Conservation (phyloP, 257 asterid genomes). For the Leonotis leonurus region DNA sequence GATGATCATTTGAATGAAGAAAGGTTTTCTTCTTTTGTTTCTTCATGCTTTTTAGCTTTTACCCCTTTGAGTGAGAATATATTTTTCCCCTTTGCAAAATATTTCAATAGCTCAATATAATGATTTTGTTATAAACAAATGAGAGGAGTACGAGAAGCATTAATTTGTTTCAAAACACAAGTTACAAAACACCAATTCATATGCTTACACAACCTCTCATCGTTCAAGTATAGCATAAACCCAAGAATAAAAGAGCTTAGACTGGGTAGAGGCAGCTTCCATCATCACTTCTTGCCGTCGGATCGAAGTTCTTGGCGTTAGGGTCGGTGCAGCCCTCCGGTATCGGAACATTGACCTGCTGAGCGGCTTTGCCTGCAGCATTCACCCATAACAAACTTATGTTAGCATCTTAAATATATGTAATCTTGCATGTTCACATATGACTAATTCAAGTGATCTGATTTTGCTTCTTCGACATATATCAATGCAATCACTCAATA, state of each 20-base stretch:
- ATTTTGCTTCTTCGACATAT: no score
- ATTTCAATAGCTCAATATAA: no score
- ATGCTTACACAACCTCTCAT: background rate
- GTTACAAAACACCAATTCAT: background rate
- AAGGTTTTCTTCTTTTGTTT: no score
- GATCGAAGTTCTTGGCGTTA: slow-evolving; percentile 48
- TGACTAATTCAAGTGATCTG: no score
- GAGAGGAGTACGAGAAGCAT: no score
- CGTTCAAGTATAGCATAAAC: background rate
- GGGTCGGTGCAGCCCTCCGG: slow-evolving; percentile 67
- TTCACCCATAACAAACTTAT: no score
- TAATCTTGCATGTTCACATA: no score
- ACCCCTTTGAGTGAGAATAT: background rate
- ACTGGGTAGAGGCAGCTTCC: slow-evolving; percentile 39
- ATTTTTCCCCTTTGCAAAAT: no score
- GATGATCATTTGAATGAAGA: no score
- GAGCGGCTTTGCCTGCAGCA: slow-evolving; percentile 53
- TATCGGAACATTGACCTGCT: slow-evolving; percentile 40
- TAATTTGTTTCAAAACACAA: background rate
- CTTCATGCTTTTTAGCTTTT: background rate
- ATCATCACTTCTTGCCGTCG: slow-evolving; percentile 64
- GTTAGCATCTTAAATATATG: no score
- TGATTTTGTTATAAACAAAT: no score
- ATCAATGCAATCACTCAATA: no score
- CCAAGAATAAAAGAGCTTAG: background rate